Percentiles rank a stretch among this genome's conserved stretches.
Conservation (phyloP, 257 asterid genomes). For the Gentiana macrophylla region DNA sequence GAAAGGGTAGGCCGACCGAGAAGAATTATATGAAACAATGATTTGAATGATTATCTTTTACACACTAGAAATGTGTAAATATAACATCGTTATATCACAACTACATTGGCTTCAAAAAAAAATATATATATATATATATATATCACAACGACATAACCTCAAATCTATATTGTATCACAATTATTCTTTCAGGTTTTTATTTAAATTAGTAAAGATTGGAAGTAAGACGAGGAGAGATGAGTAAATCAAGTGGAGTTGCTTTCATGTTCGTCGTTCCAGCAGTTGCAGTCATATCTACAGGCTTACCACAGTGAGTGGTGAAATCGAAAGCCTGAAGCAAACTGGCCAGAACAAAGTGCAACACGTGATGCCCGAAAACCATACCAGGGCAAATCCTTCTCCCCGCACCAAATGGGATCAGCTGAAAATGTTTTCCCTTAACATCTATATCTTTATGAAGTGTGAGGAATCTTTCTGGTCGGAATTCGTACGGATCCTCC, state of each 20-base stretch:
- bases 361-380: slow-evolving; percentile 33
- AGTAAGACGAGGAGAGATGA: slow-evolving; percentile 24
- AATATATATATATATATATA: too few species aligned
- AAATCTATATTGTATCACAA: too few species aligned
- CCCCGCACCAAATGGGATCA: slow-evolving; percentile 46
- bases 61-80: too few species aligned
- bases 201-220: slow-evolving; percentile 3
- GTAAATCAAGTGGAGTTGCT: slow-evolving; percentile 24
- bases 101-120: too few species aligned
- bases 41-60: too few species aligned
- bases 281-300: slow-evolving; percentile 47
- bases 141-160: too few species aligned
- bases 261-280: slow-evolving; percentile 30
- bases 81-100: too few species aligned
- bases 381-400: slow-evolving; percentile 43
- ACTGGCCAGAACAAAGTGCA: slow-evolving; percentile 34
- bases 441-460: slow-evolving; percentile 25
- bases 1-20: too few species aligned
- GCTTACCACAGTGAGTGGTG: slow-evolving; percentile 8
- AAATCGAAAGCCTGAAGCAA: slow-evolving; percentile 45
- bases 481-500: slow-evolving; percentile 32
- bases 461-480: slow-evolving; percentile 39
- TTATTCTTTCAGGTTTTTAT: too few species aligned
- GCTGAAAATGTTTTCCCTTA: slow-evolving; percentile 34
- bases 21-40: too few species aligned